Evolutionary conservation across 192 early-diverging fungal species (phyloP).

Genomic region (Coemansia sp.): DNA sequence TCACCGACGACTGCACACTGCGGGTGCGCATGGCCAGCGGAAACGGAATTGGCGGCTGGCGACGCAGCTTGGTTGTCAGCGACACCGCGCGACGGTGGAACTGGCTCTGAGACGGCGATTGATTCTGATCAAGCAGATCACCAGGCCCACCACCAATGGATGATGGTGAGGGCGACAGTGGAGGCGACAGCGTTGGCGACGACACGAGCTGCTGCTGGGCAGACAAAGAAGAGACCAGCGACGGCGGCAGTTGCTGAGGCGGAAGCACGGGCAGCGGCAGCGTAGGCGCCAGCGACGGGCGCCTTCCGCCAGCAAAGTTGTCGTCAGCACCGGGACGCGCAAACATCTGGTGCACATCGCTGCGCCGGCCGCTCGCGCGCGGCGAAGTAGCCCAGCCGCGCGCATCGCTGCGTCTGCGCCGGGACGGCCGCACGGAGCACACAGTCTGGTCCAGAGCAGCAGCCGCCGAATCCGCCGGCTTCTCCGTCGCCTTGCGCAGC

Average conservation of each 20-base stretch:
- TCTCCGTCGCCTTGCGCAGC: conserved; percentile 2
- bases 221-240: no score
- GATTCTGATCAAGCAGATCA: background rate
- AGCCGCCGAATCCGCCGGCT: background rate
- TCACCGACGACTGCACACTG: conserved; percentile 24
- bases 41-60: conserved; percentile 42
- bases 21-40: conserved; percentile 13
- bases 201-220: no score
- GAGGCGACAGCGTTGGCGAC: background rate
- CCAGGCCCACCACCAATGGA: no score
- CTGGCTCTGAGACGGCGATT: background rate
- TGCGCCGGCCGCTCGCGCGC: conserved; percentile 8
- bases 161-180: background rate
- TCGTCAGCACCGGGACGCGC: background rate
- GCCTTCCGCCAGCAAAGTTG: background rate
- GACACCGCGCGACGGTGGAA: conserved; percentile 31
- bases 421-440: conserved; percentile 8
- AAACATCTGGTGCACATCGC: conserved; percentile 1
- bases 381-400: conserved; percentile 48
- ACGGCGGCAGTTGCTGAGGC: background rate
- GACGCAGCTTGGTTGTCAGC: conserved; percentile 38
- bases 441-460: conserved; percentile 5
- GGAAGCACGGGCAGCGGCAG: background rate
- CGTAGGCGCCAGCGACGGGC: background rate
- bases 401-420: conserved; percentile 25